phyloP scores from a whole-genome alignment of 75 land plant genomes.

The Cupressus sempervirens region DNA sequence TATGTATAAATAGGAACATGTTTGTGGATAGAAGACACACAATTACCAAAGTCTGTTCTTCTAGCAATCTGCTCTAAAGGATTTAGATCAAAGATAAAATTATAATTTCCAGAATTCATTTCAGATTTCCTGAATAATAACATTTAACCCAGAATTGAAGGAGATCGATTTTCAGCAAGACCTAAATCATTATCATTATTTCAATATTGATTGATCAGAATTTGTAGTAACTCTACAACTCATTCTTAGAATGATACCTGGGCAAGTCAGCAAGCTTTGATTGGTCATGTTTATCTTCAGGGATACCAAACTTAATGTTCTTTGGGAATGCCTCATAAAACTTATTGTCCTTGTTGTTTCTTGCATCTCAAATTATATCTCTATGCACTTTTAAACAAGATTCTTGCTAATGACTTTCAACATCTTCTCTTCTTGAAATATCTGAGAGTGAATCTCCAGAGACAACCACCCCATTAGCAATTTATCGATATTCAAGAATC shows the following conservation, averaged over 20 bases:
- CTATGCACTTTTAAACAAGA: constrained; percentile 71
- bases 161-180: too few species aligned
- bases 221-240: too few species aligned
- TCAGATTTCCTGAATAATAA: too few species aligned
- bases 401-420: constrained; percentile 80
- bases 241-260: constrained; percentile 70
- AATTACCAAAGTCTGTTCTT: too few species aligned
- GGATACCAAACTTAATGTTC: constrained; percentile 66
- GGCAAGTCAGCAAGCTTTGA: constrained; percentile 61
- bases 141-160: too few species aligned
- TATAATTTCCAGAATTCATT: too few species aligned
- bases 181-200: too few species aligned
- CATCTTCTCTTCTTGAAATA: constrained; percentile 76
- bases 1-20: too few species aligned
- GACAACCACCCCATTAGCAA: constrained; percentile 70
- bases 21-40: too few species aligned
- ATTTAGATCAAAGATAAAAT: too few species aligned
- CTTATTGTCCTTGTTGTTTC: constrained; percentile 64
- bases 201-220: too few species aligned
- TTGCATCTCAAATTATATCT: constrained; percentile 65
- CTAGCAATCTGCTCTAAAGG: too few species aligned
- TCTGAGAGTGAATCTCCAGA: constrained; percentile 56
- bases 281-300: constrained; percentile 71
- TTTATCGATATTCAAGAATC: constrained; percentile 73
- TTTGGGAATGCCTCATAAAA: constrained; percentile 63